Evolutionary conservation across 768 basidiomycete species (phyloP), one percentile per base, ranked within the genome.

Genomic region (Suillus lakei): DNA sequence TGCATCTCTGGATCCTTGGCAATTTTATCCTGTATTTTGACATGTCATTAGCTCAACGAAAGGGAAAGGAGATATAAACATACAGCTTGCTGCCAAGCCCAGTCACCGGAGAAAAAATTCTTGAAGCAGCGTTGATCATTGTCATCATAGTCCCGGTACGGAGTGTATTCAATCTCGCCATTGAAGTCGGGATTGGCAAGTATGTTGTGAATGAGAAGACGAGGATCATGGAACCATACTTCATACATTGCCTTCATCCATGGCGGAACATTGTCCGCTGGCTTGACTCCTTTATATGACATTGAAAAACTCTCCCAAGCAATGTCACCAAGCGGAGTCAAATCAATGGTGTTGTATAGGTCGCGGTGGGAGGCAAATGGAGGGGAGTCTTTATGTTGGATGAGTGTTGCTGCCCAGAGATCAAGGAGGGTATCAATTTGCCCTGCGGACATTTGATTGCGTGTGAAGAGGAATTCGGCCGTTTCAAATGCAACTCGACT

Each of bases 81-180:
- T 71, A 82, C 81, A 4, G 72, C 75, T 61, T 76, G 70, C 10
- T 67, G 26, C 72, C 71, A 77, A 1, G 67, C 72, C 76, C 74
- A 77, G 18, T 74, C 64, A 7, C 71, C 75, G 9, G 74, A 75
- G 66, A 78, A 70, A 30, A 65, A 70, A 50, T 70, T 69, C 43
- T 43, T 41, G 30, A 43, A 72, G 23, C 62, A 65, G 1, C 66
- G 67, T 8, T 63, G 36, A 2, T 64, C 36, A 4, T 60, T 64
- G 13, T 68, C 39, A 5, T 41, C 41, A 43, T 65, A 71, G 53
- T 73, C 68, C 13, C 43, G 32, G 44, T 63, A 71, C 10, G 71
- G 72, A 2, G 43, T n/a, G 9, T 60, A 64, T 58, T 78, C 70
- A 21, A 73, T 69, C 30, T 70, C 67, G 18, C 63, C 50, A 1